Base-by-base conservation (phyloP, 768 basidiomycete genomes). In the Suillus tomentosus region DNA sequence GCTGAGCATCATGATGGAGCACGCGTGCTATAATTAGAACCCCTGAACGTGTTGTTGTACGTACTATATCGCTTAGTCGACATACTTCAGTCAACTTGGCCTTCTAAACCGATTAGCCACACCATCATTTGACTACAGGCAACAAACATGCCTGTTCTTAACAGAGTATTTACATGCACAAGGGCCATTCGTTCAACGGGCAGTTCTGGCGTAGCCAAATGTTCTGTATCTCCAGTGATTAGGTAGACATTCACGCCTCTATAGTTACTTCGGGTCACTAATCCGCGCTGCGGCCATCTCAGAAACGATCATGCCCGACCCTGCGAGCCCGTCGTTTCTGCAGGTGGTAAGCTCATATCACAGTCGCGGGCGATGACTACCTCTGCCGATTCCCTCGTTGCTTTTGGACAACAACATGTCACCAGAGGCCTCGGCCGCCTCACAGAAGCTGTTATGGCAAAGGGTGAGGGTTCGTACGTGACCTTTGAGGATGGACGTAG, bases 401-500 rank as follows among this genome's bases (percentile, higher is more conserved):
- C 40, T 31, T 78, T 82, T 64, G 81, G 81, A 54, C 74, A 79
- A 67, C 73, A 76, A 60, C 80, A 83, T 70, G 81, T 83, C 65
- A 80, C 81, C 11, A 76, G 77, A 58, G 81, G 81, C n/a, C 71
- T 82, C 24, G 78, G 74, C 10, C 73, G 81, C 27, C 65, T 78
- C 17, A 77, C 79, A 3, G 77, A 82, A 61, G 91, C 85, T 0
- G 77, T 91, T 58, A 86, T 92, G 79, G 75, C 79, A 42, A 88
- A 85, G 68, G 90, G 87, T 50, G 80, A 86, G 68, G 93, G 94
- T 15, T 87, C 90, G 1, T 92, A 91, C 68, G 84, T 94, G 61
- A 78, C 79, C 36, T 87, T 89, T 62, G 83, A 88, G 36, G 89
- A 94, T 66, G 95, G 93, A 3, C 81, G 84, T 64, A 84, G 80